Evolutionary conservation across 2,329 filamentous ascomycete species (phyloP).

Genomic region (Biscogniauxia sp.): DNA sequence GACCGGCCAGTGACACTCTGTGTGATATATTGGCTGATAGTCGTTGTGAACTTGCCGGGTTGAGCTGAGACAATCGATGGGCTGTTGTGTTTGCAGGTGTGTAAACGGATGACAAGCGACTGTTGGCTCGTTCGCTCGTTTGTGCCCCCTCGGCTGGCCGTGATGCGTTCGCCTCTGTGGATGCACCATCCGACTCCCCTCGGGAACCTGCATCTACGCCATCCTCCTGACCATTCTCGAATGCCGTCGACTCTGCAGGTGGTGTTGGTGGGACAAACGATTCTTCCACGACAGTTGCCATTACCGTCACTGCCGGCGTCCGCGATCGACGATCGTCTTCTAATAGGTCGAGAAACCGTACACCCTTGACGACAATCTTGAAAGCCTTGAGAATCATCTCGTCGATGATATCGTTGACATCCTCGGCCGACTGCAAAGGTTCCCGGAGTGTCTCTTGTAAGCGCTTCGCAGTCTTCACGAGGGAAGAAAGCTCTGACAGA

Average conservation of each 20-base stretch:
- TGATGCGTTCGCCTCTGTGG: slow-evolving; percentile 34
- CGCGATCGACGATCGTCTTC: slow-evolving; percentile 59
- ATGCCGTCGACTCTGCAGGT: slow-evolving; percentile 55
- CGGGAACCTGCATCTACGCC: slow-evolving; percentile 42
- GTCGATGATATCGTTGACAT: slow-evolving; percentile 76
- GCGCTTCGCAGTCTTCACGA: slow-evolving; percentile 86
- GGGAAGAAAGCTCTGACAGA: slow-evolving; percentile 80
- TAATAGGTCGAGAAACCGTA: slow-evolving; percentile 85
- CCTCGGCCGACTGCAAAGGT: slow-evolving; percentile 45
- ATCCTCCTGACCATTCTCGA: slow-evolving; percentile 39
- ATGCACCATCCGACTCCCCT: slow-evolving; percentile 31
- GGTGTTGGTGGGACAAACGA: slow-evolving; percentile 60
- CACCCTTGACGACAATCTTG: slow-evolving; percentile 87
- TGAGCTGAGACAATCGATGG: slow-evolving; percentile 38
- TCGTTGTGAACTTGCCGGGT: slow-evolving; percentile 41
- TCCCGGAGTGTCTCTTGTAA: slow-evolving; percentile 71
- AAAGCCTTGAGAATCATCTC: slow-evolving; percentile 93
- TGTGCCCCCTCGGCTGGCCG: slow-evolving; percentile 38
- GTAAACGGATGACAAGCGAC: slow-evolving; percentile 47
- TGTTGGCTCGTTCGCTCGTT: slow-evolving; percentile 38
- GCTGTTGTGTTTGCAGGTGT: slow-evolving; percentile 31
- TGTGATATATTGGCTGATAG: slow-evolving; percentile 62
- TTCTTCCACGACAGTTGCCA: slow-evolving; percentile 60
- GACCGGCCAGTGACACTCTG: slow-evolving; percentile 72
- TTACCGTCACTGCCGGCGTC: slow-evolving; percentile 53